Percentiles rank a stretch among this genome's conserved stretches.
Conservation (phyloP, 768 basidiomycete genomes). For the Lentinula raphanica region DNA sequence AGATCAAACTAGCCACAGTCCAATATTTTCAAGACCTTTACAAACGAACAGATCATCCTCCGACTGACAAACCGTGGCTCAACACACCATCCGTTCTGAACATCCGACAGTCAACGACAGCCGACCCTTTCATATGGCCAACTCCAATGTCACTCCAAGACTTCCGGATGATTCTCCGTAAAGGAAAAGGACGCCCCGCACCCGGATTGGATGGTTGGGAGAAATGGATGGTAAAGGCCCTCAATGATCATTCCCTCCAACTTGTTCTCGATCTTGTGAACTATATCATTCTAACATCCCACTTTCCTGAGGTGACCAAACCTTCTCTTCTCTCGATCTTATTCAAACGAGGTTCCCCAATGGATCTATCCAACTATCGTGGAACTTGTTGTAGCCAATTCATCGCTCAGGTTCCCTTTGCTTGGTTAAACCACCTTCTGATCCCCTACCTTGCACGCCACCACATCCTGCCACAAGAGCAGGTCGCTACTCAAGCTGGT, state of each 20-base stretch:
- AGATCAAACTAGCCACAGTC: conserved; percentile 8
- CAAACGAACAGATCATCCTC: conserved; percentile 1
- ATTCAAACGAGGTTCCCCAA: conserved; percentile 21
- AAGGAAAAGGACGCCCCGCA: conserved; percentile 23
- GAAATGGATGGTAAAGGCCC: conserved; percentile 25
- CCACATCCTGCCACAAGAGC: conserved; percentile 17
- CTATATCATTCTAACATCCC: conserved; percentile 18
- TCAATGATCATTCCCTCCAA: conserved; percentile 17
- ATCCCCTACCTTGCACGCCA: conserved; percentile 16
- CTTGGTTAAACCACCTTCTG: conserved; percentile 24
- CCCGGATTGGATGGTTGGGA: conserved; percentile 31
- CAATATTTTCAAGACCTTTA: conserved; percentile 18
- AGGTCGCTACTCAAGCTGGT: conserved; percentile 23
- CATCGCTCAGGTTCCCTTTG: conserved; percentile 19
- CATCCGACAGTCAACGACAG: conserved; percentile 6
- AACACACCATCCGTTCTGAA: conserved; percentile 11
- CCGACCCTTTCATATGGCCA: conserved; percentile 23
- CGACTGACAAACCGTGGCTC: conserved; percentile 21
- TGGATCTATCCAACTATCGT: conserved; percentile 23
- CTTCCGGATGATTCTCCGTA: conserved; percentile 17
- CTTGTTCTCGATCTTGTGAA: conserved; percentile 23
- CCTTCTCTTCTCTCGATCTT: conserved; percentile 20
- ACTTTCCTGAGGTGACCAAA: conserved; percentile 23
- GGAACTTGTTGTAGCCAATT: conserved; percentile 21
- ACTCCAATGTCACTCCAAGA: conserved; percentile 7